Percentiles rank a stretch among this genome's conserved stretches.
phyloP scores from a whole-genome alignment of 2,329 filamentous ascomycete species.

The Aureobasidium sp. region DNA sequence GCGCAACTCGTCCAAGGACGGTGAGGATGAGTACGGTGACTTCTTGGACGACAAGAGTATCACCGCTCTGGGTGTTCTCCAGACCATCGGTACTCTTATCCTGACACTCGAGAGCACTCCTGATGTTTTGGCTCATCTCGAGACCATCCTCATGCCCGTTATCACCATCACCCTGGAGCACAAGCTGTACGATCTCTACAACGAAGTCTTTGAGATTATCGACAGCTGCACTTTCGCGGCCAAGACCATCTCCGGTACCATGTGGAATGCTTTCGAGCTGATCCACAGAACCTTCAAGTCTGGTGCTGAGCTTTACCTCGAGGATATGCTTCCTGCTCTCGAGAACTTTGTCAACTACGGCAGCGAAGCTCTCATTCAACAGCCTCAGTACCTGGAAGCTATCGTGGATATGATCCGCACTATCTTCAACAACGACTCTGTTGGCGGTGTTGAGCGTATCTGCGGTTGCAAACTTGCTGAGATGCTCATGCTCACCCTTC shows the following conservation, averaged over 20 bases:
- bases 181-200: constrained; percentile 95
- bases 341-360: constrained; percentile 98
- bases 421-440: constrained; percentile 87
- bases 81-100: constrained; percentile 96
- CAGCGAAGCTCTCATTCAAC: constrained; percentile 68
- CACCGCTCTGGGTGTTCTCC: constrained; percentile 87
- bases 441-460: constrained; percentile 88
- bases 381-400: constrained; percentile 77
- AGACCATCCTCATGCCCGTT: constrained; percentile 93
- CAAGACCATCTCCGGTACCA: constrained; percentile 87
- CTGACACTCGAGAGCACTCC: constrained; percentile 95
- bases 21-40: constrained; percentile 75
- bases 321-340: constrained; percentile 96
- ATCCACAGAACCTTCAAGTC: constrained; percentile 97
- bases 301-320: constrained; percentile 91
- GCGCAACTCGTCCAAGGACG: constrained; percentile 68
- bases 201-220: constrained; percentile 98
- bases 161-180: constrained; percentile 95
- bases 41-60: constrained; percentile 98
- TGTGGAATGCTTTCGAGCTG: constrained; percentile 98
- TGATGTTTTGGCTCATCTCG: constrained; percentile 87
- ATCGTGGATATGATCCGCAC: constrained; percentile 90
- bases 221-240: constrained; percentile 98
- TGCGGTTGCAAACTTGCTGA: constrained; percentile 97
- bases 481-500: constrained; percentile 91